Conservation (phyloP, 176 grass and related monocot species). For the Hyparrhenia diplandra region DNA sequence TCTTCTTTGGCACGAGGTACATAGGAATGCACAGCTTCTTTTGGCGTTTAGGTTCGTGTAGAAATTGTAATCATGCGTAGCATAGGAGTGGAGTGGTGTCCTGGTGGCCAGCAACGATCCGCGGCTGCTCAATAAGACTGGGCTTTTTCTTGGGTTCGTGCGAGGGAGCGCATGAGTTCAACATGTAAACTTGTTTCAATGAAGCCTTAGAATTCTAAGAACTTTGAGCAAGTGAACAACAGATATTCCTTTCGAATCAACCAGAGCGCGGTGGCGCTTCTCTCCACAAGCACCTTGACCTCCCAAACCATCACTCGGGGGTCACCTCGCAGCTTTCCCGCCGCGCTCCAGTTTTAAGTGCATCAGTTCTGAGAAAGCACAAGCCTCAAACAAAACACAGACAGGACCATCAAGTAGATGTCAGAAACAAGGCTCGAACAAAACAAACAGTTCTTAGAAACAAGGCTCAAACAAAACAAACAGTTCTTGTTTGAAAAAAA, state of each 20-base stretch:
- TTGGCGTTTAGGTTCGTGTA: conserved; percentile 32
- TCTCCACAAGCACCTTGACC: not conserved
- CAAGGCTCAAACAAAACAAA: not conserved
- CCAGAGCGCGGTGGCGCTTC: no score
- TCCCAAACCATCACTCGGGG: not conserved
- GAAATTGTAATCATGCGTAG: conserved; percentile 34
- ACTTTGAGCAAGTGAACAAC: not conserved
- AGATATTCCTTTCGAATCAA: not conserved
- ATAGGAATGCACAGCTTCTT: conserved; percentile 30
- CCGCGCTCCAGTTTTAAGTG: not conserved
- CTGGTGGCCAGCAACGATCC: conserved; percentile 19
- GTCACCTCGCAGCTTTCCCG: not conserved
- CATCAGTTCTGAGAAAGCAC: not conserved
- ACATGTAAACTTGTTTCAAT: conserved; percentile 26
- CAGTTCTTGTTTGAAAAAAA: not conserved
- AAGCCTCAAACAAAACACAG: not conserved
- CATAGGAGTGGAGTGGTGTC: not conserved
- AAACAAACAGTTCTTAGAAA: no score
- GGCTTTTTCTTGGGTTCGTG: conserved; percentile 12
- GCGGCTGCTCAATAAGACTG: conserved; percentile 36
- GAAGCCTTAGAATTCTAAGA: not conserved
- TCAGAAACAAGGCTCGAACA: not conserved
- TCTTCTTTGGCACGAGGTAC: conserved; percentile 29
- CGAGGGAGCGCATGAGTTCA: conserved; percentile 2
- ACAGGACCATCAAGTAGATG: not conserved